A percentile compares a stretch with the other conserved stretches of the same genome.
These are phyloP conservation scores for Achaetomiella virescens DNA, from an alignment of 495 filamentous ascomycete species.

Conservation along the genomic window DNA sequence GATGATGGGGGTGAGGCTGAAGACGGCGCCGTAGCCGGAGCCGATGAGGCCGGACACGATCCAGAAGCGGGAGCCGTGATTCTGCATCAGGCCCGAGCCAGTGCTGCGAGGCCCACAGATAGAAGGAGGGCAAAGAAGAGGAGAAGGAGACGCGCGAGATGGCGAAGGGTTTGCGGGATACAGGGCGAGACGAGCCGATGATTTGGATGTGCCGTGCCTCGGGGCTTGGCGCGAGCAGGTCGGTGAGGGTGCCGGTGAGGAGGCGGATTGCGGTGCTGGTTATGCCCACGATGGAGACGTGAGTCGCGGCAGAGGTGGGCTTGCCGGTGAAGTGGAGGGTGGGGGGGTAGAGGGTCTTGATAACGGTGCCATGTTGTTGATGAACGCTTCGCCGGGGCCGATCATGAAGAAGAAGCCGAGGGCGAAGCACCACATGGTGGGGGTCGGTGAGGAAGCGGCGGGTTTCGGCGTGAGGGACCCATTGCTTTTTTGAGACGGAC, in stretches of 20 bases:
- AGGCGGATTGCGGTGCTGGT: conserved; percentile 88
- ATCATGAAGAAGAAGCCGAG: conserved; percentile 88
- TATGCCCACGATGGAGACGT: conserved; percentile 85
- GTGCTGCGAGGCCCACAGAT: conserved; percentile 66
- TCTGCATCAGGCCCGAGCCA: conserved; percentile 63
- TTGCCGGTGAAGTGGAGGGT: conserved; percentile 37
- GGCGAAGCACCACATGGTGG: conserved; percentile 92
- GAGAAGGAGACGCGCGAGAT: no score
- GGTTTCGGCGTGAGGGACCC: conserved; percentile 83
- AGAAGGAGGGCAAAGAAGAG: conserved; percentile 67
- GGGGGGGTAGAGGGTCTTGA: conserved; percentile 73
- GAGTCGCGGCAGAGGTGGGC: conserved; percentile 68
- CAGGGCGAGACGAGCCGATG: conserved; percentile 23
- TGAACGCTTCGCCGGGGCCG: conserved; percentile 91
- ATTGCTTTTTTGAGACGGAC: conserved; percentile 71
- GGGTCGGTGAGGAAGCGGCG: conserved; percentile 72
- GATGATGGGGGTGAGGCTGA: conserved; percentile 83
- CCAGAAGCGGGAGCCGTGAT: conserved; percentile 65
- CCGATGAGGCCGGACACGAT: conserved; percentile 74
- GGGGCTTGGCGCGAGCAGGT: conserved; percentile 72
- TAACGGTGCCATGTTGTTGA: conserved; percentile 94
- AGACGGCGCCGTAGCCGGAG: conserved; percentile 85
- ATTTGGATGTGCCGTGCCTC: conserved; percentile 37
- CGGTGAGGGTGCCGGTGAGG: conserved; percentile 75
- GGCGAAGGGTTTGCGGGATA: conserved; percentile 77